Conservation (phyloP, 75 land plant species). For the Selaginella moellendorffii region DNA sequence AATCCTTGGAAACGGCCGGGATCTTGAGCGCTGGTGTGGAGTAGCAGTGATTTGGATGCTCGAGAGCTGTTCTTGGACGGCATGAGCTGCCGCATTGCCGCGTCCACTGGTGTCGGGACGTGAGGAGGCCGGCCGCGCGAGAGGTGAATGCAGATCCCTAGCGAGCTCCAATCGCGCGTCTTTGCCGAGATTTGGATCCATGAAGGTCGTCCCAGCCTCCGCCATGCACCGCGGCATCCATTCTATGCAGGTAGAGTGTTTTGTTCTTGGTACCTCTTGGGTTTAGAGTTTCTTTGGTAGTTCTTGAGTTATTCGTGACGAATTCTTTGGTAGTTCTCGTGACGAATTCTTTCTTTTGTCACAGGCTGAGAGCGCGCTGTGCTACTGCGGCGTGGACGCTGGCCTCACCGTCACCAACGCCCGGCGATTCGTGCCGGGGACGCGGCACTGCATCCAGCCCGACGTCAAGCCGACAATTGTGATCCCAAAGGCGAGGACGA, state of each 20-base stretch:
- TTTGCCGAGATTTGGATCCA: not conserved
- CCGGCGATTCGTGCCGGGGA: conserved; percentile 51
- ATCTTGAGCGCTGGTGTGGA: not conserved
- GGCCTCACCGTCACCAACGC: conserved; percentile 46
- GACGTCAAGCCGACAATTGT: conserved; percentile 43
- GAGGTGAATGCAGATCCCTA: not conserved
- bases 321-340: not conserved
- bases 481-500: conserved; percentile 16
- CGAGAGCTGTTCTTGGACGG: not conserved
- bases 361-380: conserved; percentile 36
- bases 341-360: conserved; percentile 2
- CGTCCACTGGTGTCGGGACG: not conserved
- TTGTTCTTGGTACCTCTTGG: not conserved
- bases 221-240: not conserved
- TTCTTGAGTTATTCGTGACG: not conserved
- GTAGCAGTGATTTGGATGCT: not conserved
- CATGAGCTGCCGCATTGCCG: not conserved
- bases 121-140: not conserved
- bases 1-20: too few species aligned
- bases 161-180: not conserved
- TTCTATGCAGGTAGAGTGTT: not conserved
- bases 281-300: not conserved
- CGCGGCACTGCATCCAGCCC: conserved; percentile 41
- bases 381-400: conserved; percentile 44
- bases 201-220: not conserved